A percentile compares a stretch with the other conserved stretches of the same genome.
Evolutionary conservation across 208 protist genomes (phyloP).

Genomic region (Acanthamoeba healyi): DNA sequence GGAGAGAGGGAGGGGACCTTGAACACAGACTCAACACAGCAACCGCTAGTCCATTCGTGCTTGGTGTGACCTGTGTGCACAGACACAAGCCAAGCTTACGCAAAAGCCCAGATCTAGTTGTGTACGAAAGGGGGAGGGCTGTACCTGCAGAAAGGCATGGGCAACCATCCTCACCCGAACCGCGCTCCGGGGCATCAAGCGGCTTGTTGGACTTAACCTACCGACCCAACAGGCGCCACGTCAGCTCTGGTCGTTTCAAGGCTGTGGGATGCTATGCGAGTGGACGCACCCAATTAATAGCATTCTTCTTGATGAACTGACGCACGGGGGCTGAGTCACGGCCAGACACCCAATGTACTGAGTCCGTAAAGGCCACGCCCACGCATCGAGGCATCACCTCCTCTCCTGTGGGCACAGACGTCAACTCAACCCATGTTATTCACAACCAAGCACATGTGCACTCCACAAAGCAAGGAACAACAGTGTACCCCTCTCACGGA

Average conservation of each 20-base stretch:
- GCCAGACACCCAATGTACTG: constrained; percentile 68
- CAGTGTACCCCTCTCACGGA: constrained; percentile 7
- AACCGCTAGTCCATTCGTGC: constrained; percentile 63
- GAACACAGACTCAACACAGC: constrained; percentile 36
- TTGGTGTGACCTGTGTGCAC: not conserved
- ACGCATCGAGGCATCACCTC: constrained; percentile 21
- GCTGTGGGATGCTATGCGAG: too few relatives aligned
- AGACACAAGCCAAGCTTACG: not conserved
- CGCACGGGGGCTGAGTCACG: not conserved
- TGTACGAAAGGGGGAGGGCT: not conserved
- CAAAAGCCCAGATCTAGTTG: too few relatives aligned
- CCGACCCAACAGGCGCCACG: too few relatives aligned
- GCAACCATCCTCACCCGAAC: constrained; percentile 11
- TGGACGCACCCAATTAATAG: constrained; percentile 1
- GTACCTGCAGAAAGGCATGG: constrained; percentile 26
- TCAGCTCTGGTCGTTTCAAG: too few relatives aligned
- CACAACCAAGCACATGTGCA: too few relatives aligned
- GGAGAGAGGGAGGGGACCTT: not conserved
- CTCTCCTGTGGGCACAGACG: not conserved
- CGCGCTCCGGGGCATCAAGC: constrained; percentile 14
- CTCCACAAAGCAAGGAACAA: not conserved
- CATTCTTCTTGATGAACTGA: constrained; percentile 64
- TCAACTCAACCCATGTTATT: too few relatives aligned
- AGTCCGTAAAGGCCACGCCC: constrained; percentile 76
- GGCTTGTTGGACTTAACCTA: constrained; percentile 52